phyloP scores from a whole-genome alignment of 768 basidiomycete species.

The Boletus rubescentipes region DNA sequence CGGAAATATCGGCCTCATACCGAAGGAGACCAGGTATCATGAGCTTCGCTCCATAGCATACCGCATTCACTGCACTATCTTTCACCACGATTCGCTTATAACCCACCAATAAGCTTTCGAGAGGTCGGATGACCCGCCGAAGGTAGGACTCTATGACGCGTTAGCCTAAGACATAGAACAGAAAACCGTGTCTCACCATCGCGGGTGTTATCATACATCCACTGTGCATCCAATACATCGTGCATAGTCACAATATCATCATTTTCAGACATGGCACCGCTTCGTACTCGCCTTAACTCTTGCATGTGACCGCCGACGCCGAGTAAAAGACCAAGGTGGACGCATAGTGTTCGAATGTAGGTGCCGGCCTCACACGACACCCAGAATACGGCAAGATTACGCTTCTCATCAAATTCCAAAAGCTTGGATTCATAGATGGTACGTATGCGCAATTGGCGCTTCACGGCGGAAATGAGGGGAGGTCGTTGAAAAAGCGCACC shows the following conservation, averaged over 20 bases:
- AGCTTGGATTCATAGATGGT: slow-evolving; percentile 97
- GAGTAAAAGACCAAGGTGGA: slow-evolving; percentile 89
- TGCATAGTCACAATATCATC: slow-evolving; percentile 99
- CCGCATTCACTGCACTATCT: slow-evolving; percentile 98
- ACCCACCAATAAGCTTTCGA: slow-evolving; percentile 90
- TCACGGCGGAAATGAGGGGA: slow-evolving; percentile 97
- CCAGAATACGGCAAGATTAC: slow-evolving; percentile 97
- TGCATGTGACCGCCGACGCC: slow-evolving; percentile 99
- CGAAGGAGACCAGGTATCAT: slow-evolving; percentile 99
- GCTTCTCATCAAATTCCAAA: slow-evolving; percentile 95
- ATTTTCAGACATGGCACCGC: slow-evolving; percentile 95
- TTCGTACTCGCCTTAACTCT: slow-evolving; percentile 90
- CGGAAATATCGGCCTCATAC: slow-evolving; percentile 91
- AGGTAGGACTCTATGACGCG: slow-evolving; percentile 81
- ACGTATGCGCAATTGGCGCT: slow-evolving; percentile 94
- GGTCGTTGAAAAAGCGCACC: slow-evolving; percentile 99
- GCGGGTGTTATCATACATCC: slow-evolving; percentile 95
- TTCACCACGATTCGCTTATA: slow-evolving; percentile 99
- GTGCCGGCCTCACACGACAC: slow-evolving; percentile 98
- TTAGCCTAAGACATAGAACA: slow-evolving; percentile 13
- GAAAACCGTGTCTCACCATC: slow-evolving; percentile 61
- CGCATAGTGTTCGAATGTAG: slow-evolving; percentile 95
- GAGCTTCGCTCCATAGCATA: slow-evolving; percentile 98
- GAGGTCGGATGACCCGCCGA: slow-evolving; percentile 88
- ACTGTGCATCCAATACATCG: slow-evolving; percentile 98